Evolutionary conservation across 1,139 yeast genomes (phyloP).

Genomic region (Saccharomycopsis hybrid): DNA sequence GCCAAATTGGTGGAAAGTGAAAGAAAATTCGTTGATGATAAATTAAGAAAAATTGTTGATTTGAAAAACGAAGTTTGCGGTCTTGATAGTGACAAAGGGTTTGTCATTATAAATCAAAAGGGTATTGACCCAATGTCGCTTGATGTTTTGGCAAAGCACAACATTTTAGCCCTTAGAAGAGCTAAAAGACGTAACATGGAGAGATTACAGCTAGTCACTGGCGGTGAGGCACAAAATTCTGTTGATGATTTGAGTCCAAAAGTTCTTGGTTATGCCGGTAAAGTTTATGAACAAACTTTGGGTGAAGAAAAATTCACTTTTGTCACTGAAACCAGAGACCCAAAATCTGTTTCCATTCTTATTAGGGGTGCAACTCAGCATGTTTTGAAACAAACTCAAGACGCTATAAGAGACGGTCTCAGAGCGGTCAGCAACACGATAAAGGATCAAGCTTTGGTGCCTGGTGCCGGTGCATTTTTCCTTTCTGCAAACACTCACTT

Average conservation of each 20-base stretch:
- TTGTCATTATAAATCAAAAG: slow-evolving; percentile 95
- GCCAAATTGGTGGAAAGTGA: slow-evolving; percentile 93
- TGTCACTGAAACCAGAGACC: slow-evolving; percentile 86
- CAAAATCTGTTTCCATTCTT: slow-evolving; percentile 84
- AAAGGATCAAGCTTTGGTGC: slow-evolving; percentile 77
- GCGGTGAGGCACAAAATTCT: slow-evolving; percentile 97
- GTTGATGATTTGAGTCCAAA: slow-evolving; percentile 88
- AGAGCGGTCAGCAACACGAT: slow-evolving; percentile 91
- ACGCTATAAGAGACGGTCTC: slow-evolving; percentile 94
- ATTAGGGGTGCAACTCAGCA: slow-evolving; percentile 92
- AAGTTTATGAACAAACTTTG: slow-evolving; percentile 83
- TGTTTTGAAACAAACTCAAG: slow-evolving; percentile 85
- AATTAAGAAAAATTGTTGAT: slow-evolving; percentile 83
- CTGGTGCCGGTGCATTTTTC: slow-evolving; percentile 97
- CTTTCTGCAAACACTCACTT: slow-evolving; percentile 74
- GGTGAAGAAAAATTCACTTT: slow-evolving; percentile 98
- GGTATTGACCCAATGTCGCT: slow-evolving; percentile 99
- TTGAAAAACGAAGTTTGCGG: slow-evolving; percentile 90
- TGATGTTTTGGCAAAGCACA: slow-evolving; percentile 88
- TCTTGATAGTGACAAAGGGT: slow-evolving; percentile 63
- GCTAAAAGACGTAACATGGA: slow-evolving; percentile 99
- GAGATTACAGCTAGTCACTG: slow-evolving; percentile 90
- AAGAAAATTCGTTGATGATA: slow-evolving; percentile 91
- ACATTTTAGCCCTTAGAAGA: slow-evolving; percentile 89
- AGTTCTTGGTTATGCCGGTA: slow-evolving; percentile 85